phyloP scores from a whole-genome alignment of 768 basidiomycete species.

The Phaffia australis region DNA sequence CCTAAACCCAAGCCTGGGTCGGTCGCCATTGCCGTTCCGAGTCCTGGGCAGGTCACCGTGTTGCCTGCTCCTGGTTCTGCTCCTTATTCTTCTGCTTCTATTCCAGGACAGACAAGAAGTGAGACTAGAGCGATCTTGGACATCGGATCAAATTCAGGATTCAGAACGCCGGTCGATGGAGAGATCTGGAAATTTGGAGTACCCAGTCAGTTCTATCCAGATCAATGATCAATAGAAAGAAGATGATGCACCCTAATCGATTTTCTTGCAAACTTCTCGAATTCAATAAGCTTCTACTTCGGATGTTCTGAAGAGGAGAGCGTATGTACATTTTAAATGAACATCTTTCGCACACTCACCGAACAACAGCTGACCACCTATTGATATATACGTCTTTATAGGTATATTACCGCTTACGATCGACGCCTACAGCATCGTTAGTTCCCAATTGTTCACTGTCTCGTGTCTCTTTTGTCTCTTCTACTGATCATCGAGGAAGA shows the following conservation, averaged over 20 bases:
- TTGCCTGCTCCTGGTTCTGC: slow-evolving; percentile 30
- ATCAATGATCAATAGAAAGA: background rate
- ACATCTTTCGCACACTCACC: background rate
- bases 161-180: slow-evolving; percentile 20
- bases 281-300: slow-evolving; percentile 11
- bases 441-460: slow-evolving; percentile 27
- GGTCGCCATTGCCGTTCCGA: slow-evolving; percentile 45
- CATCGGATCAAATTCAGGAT: background rate
- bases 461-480: background rate
- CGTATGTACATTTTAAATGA: slow-evolving; percentile 6
- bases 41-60: slow-evolving; percentile 37
- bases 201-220: slow-evolving; percentile 49
- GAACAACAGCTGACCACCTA: background rate
- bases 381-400: background rate
- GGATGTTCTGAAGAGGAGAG: slow-evolving; percentile 17
- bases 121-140: slow-evolving; percentile 10
- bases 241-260: background rate
- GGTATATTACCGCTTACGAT: slow-evolving; percentile 62
- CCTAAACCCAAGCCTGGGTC: slow-evolving; percentile 42
- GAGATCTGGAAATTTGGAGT: slow-evolving; percentile 64
- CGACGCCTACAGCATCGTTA: slow-evolving; percentile 76
- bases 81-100: slow-evolving; percentile 27
- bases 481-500: background rate
- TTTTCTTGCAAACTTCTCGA: background rate
- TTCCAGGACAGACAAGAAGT: slow-evolving; percentile 25